phyloP scores from a whole-genome alignment of 2,329 filamentous ascomycete species.

The Grosmannia clavigera region DNA sequence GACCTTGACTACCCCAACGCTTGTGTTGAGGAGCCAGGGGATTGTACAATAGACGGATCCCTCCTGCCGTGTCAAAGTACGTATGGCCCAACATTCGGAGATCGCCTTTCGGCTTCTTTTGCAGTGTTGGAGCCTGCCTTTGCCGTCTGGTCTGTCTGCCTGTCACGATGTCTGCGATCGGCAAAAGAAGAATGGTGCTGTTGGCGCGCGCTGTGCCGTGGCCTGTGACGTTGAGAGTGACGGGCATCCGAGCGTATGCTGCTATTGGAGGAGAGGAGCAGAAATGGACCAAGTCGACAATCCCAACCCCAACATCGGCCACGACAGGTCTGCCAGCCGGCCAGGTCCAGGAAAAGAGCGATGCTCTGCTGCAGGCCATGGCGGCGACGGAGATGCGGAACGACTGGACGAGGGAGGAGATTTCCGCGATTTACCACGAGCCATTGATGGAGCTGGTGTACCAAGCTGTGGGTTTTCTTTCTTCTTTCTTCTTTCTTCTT shows the following conservation, averaged over 20 bases:
- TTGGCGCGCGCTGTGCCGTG: background rate
- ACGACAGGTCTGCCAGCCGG: background rate
- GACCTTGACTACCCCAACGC: background rate
- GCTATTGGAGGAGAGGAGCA: background rate
- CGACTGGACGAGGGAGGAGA: constrained; percentile 73
- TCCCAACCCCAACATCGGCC: background rate
- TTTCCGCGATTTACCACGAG: constrained; percentile 68
- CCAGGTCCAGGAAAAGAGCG: background rate
- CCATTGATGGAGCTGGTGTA: constrained; percentile 69
- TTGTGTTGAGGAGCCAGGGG: background rate
- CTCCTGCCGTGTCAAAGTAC: background rate
- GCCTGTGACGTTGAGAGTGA: background rate
- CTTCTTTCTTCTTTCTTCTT: background rate
- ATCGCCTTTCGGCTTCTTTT: background rate
- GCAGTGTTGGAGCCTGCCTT: background rate
- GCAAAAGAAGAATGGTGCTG: background rate
- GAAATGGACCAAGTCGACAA: background rate
- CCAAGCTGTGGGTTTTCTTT: constrained; percentile 46
- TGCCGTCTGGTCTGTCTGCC: background rate
- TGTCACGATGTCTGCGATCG: background rate
- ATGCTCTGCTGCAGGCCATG: constrained; percentile 38
- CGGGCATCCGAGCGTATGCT: background rate
- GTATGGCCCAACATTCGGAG: background rate
- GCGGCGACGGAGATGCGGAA: constrained; percentile 49
- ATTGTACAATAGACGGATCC: background rate